Base-by-base conservation (phyloP, 164 flowering plant genomes). In the Platanus orientalis region DNA sequence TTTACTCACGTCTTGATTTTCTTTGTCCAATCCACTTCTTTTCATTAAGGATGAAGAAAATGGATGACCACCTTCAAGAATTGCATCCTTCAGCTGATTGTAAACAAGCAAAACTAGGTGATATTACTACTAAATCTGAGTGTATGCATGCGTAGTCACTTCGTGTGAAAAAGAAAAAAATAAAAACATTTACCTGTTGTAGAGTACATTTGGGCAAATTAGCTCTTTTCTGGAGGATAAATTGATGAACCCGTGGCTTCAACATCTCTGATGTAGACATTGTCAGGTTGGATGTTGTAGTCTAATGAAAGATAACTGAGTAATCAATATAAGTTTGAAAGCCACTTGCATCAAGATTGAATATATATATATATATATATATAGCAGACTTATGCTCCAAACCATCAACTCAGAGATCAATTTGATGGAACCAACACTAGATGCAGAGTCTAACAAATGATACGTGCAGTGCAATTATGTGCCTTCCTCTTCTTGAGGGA, bases 51-150 rank as follows among this genome's bases (percentile, higher is more conserved):
- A 66, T 61, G 71, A 57, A 60, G 76, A 70, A 63, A 55, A 27
- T 27, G 79, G 71, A 58, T 75, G 75, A 26, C 60, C 62, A 14
- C 77, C 86, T 42, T 75, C 74, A 59, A 76, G 60, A 55, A 81
- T 71, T 58, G 69, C 25, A 67, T 78, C 79, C 75, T 84, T 80
- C 74, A 89, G 71, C 93, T 86, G 83, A 57, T 64, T 39, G 14
- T 45, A 66, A 64, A 57, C n/a, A n/a, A n/a, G 52, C 36, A 59
- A 62, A 4, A 39, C 3, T 30, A 28, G 25, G 54, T 61, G 11
- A 56, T n/a, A 70, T 24, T 42, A 48, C 47, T 10, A 48, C 26
- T 10, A 23, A 53, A 58, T 20, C 9, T 65, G 28, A n/a, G n/a
- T n/a, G n/a, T n/a, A n/a, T n/a, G n/a, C n/a, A n/a, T n/a, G n/a